Evolutionary conservation across 1,139 yeast species (phyloP), one percentile per base, ranked within the genome.

Genomic region (Blastobotrys malaysiensis): DNA sequence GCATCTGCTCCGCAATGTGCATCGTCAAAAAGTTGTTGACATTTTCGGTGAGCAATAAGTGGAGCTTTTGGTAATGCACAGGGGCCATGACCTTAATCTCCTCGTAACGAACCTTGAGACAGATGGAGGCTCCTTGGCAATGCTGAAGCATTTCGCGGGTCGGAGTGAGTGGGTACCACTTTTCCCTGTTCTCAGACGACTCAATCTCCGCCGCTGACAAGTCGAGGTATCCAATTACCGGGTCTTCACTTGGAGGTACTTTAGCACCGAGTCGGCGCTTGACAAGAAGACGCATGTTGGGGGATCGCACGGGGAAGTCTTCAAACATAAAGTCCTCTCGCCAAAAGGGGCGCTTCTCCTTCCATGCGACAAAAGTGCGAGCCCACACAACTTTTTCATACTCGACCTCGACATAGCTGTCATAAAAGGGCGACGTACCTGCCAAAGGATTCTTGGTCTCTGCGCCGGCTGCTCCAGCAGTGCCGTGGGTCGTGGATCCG

Each of bases 21-120:
- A 59, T 54, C 1, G 62, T 59, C 5, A 67, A 47, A 46, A 61
- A 57, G 31, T 59, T 61, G 19, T 36, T 49, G n/a, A 61, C 45
- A 19, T 59, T 54, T 16, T 56, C 54, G 9, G 54, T 55, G 5
- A 67, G 52, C 48, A 61, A 55, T 1, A 53, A 48, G 22, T 85
- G 90, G 54, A 89, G 72, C 13, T 81, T 76, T 54, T 76, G 76
- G 67, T 85, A 89, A 56, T 78, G 77, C 18, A 69, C 66, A 1
- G 86, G 81, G 0, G 88, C 79, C 27, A 88, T 69, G 2, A 88
- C 78, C 62, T 81, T 83, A 56, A 81, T 77, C 58, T 84, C 84
- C 54, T 77, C 76, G 50, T 81, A 72, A 27, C 73, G 71, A 6
- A 85, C 75, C 57, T 80, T 80, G 16, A 87, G 68, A 52, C 83